Conservation (phyloP, 2,329 filamentous ascomycete species). For the Ascochyta koolunga region DNA sequence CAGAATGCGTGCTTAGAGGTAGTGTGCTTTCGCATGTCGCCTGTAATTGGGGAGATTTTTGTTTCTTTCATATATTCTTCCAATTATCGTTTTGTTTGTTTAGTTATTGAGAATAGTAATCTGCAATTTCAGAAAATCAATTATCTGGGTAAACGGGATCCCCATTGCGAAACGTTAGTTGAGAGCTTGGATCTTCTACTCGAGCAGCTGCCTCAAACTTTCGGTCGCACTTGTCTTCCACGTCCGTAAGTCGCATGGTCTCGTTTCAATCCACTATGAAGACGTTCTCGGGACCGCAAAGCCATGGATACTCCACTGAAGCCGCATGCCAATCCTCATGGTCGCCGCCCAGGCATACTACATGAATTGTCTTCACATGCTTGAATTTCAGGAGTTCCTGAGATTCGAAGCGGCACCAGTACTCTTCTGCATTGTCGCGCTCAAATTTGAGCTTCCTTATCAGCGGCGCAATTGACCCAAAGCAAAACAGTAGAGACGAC, state of each 20-base stretch:
- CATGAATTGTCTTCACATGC: not conserved
- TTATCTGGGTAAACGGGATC: not conserved
- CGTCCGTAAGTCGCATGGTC: not conserved
- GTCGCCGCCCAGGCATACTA: not conserved
- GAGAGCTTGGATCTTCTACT: not conserved
- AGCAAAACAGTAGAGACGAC: not conserved
- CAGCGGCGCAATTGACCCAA: not conserved
- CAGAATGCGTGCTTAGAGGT: not conserved
- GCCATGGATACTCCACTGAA: not conserved
- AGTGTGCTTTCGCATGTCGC: not conserved
- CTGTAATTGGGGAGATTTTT: no score
- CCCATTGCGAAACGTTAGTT: not conserved
- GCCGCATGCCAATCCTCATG: not conserved
- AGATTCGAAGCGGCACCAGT: not conserved
- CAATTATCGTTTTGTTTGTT: no score
- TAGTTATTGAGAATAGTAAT: no score
- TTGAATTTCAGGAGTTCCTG: not conserved
- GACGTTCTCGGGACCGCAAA: not conserved
- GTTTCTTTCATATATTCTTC: no score
- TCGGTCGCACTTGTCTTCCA: not conserved
- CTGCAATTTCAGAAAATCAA: not conserved
- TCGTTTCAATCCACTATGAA: not conserved
- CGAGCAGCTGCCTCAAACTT: not conserved
- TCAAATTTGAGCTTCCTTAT: not conserved
- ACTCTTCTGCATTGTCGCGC: not conserved